Base-by-base conservation (phyloP, 2,329 filamentous ascomycete genomes). In the Byssothecium circinans region DNA sequence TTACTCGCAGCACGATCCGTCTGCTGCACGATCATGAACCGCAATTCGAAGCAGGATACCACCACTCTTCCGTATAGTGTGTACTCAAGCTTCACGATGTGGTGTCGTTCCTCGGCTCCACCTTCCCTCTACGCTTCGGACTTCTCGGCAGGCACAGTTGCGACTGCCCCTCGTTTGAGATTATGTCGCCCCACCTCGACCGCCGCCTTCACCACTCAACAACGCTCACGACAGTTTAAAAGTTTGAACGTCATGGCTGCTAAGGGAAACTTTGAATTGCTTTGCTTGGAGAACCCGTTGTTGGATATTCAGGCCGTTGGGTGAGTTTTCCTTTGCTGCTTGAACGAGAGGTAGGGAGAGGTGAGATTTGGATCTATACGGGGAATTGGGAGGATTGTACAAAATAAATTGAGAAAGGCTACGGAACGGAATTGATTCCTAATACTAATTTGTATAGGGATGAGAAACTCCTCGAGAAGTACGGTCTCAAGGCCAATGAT, bases 221-320 rank as follows among this genome's bases (percentile, higher is more conserved):
- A 34, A 18, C 37, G 15, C 25, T 29, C 22, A 25, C 41, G 33
- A 43, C 43, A 38, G 20, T 42, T 18, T 47, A 41, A 30, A 45
- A 35, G 39, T 42, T 37, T 27, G 32, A 44, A 43, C 50, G 76
- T 65, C 67, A 95, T 95, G 89, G 81, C 88, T 69, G 74, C 85
- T 62, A 70, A 75, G 63, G 87, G 91, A 77, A 86, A 91, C 75
- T 97, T 87, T 78, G 81, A 89, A 74, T 87, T 99, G 67, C 82
- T 97, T 69, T 94, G 88, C 76, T 78, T 99, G 67, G 94, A 96
- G 86, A 99, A 99, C 77, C 94, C 94, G 74, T 86, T 99, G 65
- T 88, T 99, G 66, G 92, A 99, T 72, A 99, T 99, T 73, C 92
- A 96, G 78, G 94, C 87, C 64, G 74, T 80, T 64, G 83, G 82